Base-by-base conservation (phyloP, 1,284 basidiomycete genomes). In the Salmacisia buchloeana region DNA sequence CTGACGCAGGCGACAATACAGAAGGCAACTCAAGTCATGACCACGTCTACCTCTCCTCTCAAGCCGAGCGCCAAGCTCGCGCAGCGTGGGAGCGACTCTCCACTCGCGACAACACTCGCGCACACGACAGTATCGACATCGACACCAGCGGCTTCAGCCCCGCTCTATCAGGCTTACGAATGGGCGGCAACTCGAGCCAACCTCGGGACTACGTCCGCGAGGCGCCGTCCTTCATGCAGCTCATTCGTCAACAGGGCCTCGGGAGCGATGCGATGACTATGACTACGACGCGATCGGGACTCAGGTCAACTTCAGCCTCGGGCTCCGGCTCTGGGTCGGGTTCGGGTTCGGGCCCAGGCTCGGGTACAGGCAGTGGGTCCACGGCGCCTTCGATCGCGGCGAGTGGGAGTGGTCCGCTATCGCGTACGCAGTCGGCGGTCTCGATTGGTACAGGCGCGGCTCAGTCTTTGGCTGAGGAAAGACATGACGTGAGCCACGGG, bases 191-290 rank as follows among this genome's bases (percentile, higher is more conserved):
- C 29, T 13, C 10, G n/a, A 27, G 46, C 18, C 46, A 27, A 33
- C 27, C 27, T 21, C 27, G 60, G 23, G 60, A 63, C 27, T 63
- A 63, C 33, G 61, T 63, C 3, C 4, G 33, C 15, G 56, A 63
- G 31, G 61, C 61, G 23, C 61, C 61, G 7, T 39, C 33, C 21
- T 63, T 59, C 36, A 63, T 58, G 61, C 25, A 63, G 33, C 52
- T 36, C 12, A 56, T 63, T 27, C 31, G 39, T 10, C 15, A 39
- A n/a, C 25, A 54, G 21, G 49, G 49, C 29, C 21, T 54, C 15
- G 49, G 49, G 25, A 54, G 49, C 49, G 49, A 54, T n/a, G 49
- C 49, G 13, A 54, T 54, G 49, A 54, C 49, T 3, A 54, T 33
- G 9, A 54, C 45, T 21, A 54, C 49, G 1, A 33, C 49, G 27